These are phyloP conservation scores for Puccinia triticina DNA, from an alignment of 1,284 basidiomycete genomes.

Conservation along the genomic window DNA sequence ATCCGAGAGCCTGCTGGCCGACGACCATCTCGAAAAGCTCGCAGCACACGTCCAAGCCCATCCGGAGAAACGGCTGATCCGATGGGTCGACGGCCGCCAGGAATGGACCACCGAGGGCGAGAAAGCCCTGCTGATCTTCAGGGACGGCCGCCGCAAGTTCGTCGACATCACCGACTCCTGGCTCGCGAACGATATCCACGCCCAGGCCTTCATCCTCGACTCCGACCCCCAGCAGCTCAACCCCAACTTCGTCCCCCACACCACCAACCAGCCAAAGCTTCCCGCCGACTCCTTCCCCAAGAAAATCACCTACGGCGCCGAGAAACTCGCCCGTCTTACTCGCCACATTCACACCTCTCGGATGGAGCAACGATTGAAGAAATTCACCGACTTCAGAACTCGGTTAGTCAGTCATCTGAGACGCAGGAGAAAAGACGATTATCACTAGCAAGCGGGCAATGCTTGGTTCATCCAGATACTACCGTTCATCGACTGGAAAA, in stretches of 20 bases:
- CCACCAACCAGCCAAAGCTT: background rate
- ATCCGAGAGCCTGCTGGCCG: background rate
- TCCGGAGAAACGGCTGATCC: conserved; percentile 54
- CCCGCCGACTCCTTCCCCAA: conserved; percentile 28
- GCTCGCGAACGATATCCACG: conserved; percentile 31
- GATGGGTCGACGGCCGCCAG: conserved; percentile 50
- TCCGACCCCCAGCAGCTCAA: background rate
- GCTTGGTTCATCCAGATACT: conserved; percentile 65
- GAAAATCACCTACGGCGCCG: conserved; percentile 52
- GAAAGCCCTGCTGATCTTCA: conserved; percentile 56
- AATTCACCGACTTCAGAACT: conserved; percentile 44
- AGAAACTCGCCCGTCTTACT: background rate
- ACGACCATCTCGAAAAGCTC: conserved; percentile 49
- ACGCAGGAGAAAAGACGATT: no score
- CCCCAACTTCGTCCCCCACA: conserved; percentile 23
- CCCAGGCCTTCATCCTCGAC: background rate
- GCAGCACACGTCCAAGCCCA: conserved; percentile 53
- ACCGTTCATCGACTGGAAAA: conserved; percentile 70
- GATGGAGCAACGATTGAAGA: conserved; percentile 21
- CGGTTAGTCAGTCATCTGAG: conserved; percentile 54
- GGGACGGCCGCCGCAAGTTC: conserved; percentile 54
- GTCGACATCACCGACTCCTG: conserved; percentile 57
- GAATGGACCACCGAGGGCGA: conserved; percentile 56
- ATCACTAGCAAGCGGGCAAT: no score
- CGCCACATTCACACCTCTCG: background rate